Evolutionary conservation across 805 yeast genomes (phyloP), one percentile per base, ranked within the genome.

Genomic region (Candida golubevii): DNA sequence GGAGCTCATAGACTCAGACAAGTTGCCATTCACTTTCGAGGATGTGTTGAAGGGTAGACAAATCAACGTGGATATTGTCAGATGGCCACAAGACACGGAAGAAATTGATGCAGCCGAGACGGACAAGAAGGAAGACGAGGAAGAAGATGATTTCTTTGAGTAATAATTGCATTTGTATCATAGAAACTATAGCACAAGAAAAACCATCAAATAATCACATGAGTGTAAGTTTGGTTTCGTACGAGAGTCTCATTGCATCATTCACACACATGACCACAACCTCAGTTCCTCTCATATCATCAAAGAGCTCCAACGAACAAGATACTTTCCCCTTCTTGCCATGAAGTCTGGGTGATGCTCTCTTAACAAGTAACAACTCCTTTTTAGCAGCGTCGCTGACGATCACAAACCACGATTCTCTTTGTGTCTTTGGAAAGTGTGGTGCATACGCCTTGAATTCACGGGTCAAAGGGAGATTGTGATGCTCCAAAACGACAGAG

Each of bases 341-440:
- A 1, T 46, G 44, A 41, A 66, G 41, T 39, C 55, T 70, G 2
- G 93, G 93, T 26, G 85, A 82, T 5, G 88, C 84, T 56, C 98
- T 78, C 57, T 87, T 88, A 36, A 91, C 67, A 35, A 83, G 71
- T 33, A 76, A 63, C 26, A 91, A 59, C 55, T 82, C 86, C 36
- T 75, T 75, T 2, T 63, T 68, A 7, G 67, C 63, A 26, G 65
- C 64, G 49, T 81, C 79, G 48, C 77, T 67, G 8, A 82, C 53
- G 38, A 91, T 77, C 8, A 82, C 76, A 61, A 91, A 88, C 98
- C 99, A 93, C 0, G 95, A 80, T 60, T 93, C 98, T 57, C 88
- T 83, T 64, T 93, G 99, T 2, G 82, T 71, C 63, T 93, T 91
- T 36, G 96, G 95, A 67, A 87, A 93, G 54, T 78, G 79, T 2